These are phyloP conservation scores for Hura crepitans DNA, from an alignment of 441 rosid genomes.

Conservation along the genomic window DNA sequence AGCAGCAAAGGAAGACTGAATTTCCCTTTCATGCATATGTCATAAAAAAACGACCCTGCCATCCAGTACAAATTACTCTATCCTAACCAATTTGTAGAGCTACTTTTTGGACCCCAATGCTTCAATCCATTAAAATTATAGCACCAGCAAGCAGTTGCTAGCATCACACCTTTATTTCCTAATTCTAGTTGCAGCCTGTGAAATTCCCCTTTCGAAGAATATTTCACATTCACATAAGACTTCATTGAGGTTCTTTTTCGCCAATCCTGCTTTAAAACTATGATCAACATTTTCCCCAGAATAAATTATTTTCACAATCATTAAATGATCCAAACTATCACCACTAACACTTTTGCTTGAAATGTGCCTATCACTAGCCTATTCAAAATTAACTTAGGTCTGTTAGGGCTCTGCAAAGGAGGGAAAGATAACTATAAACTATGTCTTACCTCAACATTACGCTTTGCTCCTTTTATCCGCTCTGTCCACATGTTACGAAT, in stretches of 20 bases:
- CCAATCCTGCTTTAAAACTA: too few relatives aligned
- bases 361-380: background rate
- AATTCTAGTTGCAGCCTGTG: background rate
- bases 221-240: background rate
- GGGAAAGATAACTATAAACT: too few relatives aligned
- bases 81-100: background rate
- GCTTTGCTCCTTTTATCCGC: slow-evolving; percentile 91
- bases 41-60: background rate
- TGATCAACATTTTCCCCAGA: too few relatives aligned
- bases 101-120: background rate
- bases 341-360: background rate
- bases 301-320: background rate
- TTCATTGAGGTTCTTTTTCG: too few relatives aligned
- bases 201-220: background rate
- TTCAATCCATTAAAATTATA: background rate
- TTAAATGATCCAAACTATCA: background rate
- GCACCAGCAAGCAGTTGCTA: background rate
- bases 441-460: slow-evolving; percentile 88
- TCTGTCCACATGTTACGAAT: slow-evolving; percentile 99
- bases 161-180: background rate
- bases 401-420: background rate
- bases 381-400: background rate
- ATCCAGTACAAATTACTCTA: background rate
- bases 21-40: too few relatives aligned
- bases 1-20: too few relatives aligned